Base-by-base conservation (phyloP, 2,329 filamentous ascomycete genomes). In the Leptographium flavum region DNA sequence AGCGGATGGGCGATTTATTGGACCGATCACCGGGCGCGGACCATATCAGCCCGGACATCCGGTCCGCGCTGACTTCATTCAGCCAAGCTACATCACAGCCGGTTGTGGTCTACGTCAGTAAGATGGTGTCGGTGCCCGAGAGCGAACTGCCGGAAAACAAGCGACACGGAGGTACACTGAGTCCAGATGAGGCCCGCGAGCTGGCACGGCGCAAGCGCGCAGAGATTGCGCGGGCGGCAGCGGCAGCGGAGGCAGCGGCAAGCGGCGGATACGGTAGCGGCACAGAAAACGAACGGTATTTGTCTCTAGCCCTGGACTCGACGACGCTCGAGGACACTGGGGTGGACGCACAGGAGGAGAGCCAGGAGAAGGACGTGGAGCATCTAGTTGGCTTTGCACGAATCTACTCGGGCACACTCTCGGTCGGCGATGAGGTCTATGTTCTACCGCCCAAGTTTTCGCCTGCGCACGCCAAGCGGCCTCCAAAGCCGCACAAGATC, bases 61-160 rank as follows among this genome's bases (percentile, higher is more conserved):
- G 78, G 53, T 70, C 83, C n/a, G 86, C 90, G 5, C 90, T 96
- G 80, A 65, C 83, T 2, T 71, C 79, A 0, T 95, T 94, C 58
- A 83, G 56, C 76, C 76, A 39, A n/a, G 4, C 71, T 70, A 0
- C 74, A 33, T 71, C 79, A 0, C 82, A 83, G 47, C 88, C 90
- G 0, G 79, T 94, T 0, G 86, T 98, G 2, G 90, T 86, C 9
- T 98, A 94, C 53, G 85, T 98, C 49, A 96, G 90, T 65, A 98
- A 98, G 61, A 95, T 98, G 87, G 85, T 96, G 2, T 92, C 92
- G 0, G 73, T 98, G 13, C 90, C 87, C 0, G 86, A 93, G 57
- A 95, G 86, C 61, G 90, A 98, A 55, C 68, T 98, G 5, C 84
- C 86, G 0, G 77, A 90, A 43, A 94, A 94, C 60, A 93, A 83